These are phyloP conservation scores for Fonsecaea nubica DNA, from an alignment of 2,329 filamentous ascomycete species.

Conservation along the genomic window DNA sequence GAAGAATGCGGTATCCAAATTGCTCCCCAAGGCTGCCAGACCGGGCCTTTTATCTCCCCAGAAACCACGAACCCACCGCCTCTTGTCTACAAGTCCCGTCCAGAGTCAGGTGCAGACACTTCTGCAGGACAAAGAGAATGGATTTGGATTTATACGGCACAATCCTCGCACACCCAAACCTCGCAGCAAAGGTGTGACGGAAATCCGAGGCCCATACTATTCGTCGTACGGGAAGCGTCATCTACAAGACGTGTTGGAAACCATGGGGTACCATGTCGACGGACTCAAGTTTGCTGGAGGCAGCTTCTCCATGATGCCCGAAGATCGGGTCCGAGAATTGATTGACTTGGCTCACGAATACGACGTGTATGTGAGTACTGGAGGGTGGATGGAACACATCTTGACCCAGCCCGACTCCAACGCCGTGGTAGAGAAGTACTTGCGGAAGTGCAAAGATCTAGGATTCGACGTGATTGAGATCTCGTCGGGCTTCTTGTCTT, in stretches of 20 bases:
- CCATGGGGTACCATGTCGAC: constrained; percentile 62
- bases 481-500: constrained; percentile 60
- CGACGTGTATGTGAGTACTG: constrained; percentile 61
- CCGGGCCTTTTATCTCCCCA: constrained; percentile 10
- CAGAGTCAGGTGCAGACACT: constrained; percentile 44
- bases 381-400: constrained; percentile 63
- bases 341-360: constrained; percentile 58
- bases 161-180: constrained; percentile 59
- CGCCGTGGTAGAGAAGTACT: constrained; percentile 58
- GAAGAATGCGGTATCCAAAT: constrained; percentile 9
- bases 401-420: constrained; percentile 56
- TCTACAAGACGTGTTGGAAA: constrained; percentile 60
- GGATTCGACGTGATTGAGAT: constrained; percentile 63
- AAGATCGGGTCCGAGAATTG: constrained; percentile 54
- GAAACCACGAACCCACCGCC: constrained; percentile 32
- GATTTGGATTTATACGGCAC: constrained; percentile 59
- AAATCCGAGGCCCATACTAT: constrained; percentile 64
- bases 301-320: constrained; percentile 59
- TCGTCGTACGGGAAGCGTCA: constrained; percentile 62
- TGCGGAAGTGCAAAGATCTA: constrained; percentile 59
- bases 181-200: constrained; percentile 58
- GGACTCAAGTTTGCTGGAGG: constrained; percentile 63
- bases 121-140: constrained; percentile 58
- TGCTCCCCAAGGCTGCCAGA: constrained; percentile 21
- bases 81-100: constrained; percentile 22